phyloP scores from a whole-genome alignment of 768 basidiomycete genomes.

The Mycena venus region DNA sequence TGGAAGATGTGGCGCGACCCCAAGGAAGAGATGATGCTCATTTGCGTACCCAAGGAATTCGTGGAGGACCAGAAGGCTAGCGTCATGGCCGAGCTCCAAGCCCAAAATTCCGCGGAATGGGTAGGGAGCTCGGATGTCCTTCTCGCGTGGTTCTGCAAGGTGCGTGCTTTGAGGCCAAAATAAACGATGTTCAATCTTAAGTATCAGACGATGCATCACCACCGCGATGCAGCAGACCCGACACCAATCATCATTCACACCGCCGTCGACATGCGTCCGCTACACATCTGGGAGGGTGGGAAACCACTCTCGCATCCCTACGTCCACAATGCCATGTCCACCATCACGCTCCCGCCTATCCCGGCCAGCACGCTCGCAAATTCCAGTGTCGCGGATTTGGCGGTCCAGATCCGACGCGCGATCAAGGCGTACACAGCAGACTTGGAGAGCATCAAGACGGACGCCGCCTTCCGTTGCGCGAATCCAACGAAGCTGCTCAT shows the following conservation, averaged over 20 bases:
- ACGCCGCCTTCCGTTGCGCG: background rate
- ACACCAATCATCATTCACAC: conserved; percentile 5
- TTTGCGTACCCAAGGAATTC: conserved; percentile 18
- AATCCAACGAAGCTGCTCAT: background rate
- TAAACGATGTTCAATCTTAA: conserved; percentile 7
- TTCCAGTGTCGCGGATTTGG: background rate
- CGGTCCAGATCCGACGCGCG: conserved; percentile 8
- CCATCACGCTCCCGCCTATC: conserved; percentile 14
- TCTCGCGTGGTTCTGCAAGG: conserved; percentile 19
- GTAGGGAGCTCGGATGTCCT: conserved; percentile 23
- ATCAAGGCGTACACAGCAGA: conserved; percentile 11
- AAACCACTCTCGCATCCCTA: conserved; percentile 3
- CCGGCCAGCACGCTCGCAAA: background rate
- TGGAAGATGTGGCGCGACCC: conserved; percentile 11
- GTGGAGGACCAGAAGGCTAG: conserved; percentile 1
- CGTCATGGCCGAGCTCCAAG: conserved; percentile 12
- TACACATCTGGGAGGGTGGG: background rate
- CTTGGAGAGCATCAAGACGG: background rate
- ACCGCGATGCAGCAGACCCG: background rate
- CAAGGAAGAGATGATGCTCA: background rate
- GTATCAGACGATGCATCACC: background rate
- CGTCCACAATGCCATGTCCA: conserved; percentile 1
- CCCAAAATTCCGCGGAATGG: background rate
- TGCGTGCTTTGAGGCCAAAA: background rate
- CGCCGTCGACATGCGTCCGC: background rate